Evolutionary conservation across 2,329 filamentous ascomycete species (phyloP).

Genomic region (Pseudogymnoascus sp.): DNA sequence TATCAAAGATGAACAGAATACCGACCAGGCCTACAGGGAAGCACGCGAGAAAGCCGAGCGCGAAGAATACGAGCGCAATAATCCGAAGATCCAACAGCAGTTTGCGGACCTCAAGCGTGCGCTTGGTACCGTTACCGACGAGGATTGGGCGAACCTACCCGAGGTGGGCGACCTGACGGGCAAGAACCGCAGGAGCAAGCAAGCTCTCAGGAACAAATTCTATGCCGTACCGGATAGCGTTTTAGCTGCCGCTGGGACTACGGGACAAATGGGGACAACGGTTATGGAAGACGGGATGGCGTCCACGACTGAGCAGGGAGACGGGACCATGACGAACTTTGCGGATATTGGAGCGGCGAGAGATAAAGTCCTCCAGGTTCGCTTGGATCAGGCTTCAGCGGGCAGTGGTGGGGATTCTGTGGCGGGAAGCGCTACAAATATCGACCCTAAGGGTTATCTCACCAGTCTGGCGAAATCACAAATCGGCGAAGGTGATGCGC

Average conservation of each 20-base stretch:
- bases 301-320: conserved; percentile 44
- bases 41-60: conserved; percentile 82
- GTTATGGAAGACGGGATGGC: conserved; percentile 69
- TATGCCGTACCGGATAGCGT: conserved; percentile 97
- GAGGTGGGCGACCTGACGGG: conserved; percentile 96
- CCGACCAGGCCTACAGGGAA: conserved; percentile 77
- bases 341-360: conserved; percentile 93
- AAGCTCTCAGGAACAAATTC: conserved; percentile 75
- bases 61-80: conserved; percentile 93
- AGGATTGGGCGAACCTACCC: conserved; percentile 92
- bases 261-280: conserved; percentile 75
- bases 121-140: conserved; percentile 78
- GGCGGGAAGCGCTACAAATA: conserved; percentile 75
- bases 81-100: conserved; percentile 96
- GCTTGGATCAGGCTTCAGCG: conserved; percentile 79
- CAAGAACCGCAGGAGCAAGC: conserved; percentile 78
- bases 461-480: conserved; percentile 82
- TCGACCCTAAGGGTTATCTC: conserved; percentile 92
- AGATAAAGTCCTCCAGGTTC: conserved; percentile 92
- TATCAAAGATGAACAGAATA: conserved; percentile 70
- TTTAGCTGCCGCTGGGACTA: conserved; percentile 73
- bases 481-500: conserved; percentile 67
- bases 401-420: conserved; percentile 60
- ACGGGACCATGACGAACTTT: conserved; percentile 96
- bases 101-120: conserved; percentile 94